These are phyloP conservation scores for Rhizopogon vulgaris DNA, from an alignment of 768 basidiomycete species.

Conservation along the genomic window DNA sequence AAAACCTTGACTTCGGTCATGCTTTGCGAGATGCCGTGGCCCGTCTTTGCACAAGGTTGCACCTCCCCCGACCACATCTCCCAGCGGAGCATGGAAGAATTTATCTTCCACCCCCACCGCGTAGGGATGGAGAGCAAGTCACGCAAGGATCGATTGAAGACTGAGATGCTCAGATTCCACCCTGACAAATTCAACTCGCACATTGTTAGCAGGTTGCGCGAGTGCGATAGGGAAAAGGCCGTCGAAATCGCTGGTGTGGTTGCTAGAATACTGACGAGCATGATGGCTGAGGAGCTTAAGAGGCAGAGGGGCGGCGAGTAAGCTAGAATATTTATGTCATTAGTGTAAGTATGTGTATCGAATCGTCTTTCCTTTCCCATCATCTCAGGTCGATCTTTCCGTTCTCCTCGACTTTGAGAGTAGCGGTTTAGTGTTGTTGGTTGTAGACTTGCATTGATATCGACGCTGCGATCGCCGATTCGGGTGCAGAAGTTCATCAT, in stretches of 20 bases:
- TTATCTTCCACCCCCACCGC: slow-evolving; percentile 34
- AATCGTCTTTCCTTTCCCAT: too few species aligned
- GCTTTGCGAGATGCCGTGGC: slow-evolving; percentile 40
- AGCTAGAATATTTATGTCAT: not conserved
- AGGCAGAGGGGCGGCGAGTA: not conserved
- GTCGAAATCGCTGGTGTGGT: slow-evolving; percentile 33
- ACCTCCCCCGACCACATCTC: slow-evolving; percentile 28
- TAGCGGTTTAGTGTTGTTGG: too few species aligned
- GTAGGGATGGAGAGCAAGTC: slow-evolving; percentile 24
- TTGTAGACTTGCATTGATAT: too few species aligned
- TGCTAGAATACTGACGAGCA: slow-evolving; percentile 34
- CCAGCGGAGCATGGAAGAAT: slow-evolving; percentile 26
- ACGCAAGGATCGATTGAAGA: slow-evolving; percentile 29
- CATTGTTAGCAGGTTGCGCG: slow-evolving; percentile 29
- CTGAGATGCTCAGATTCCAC: slow-evolving; percentile 49
- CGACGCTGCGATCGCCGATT: too few species aligned
- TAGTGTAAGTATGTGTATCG: not conserved
- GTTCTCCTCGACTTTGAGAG: too few species aligned
- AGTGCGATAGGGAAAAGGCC: slow-evolving; percentile 27
- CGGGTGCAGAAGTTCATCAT: too few species aligned
- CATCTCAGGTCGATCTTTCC: too few species aligned
- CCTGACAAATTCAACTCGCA: slow-evolving; percentile 45
- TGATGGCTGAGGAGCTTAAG: slow-evolving; percentile 19
- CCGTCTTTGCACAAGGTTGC: slow-evolving; percentile 22
- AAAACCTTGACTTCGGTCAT: slow-evolving; percentile 13